A percentile compares a stretch with the other conserved stretches of the same genome.
Conservation (phyloP, 2,329 filamentous ascomycete genomes). For the Triangularia setosa region DNA sequence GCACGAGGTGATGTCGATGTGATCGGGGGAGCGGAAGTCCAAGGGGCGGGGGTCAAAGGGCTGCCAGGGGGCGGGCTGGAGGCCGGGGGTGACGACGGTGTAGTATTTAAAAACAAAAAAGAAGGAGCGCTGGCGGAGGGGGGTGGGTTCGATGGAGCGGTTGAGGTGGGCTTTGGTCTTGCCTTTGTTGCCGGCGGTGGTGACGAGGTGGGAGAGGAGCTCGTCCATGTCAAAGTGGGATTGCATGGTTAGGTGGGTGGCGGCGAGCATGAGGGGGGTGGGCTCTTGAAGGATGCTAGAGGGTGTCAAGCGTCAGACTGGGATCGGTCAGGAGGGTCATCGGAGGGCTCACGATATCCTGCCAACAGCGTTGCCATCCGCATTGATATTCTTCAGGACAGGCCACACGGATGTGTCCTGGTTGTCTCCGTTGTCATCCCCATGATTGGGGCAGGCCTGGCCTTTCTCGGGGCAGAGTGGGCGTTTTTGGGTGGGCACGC, state of each 20-base stretch:
- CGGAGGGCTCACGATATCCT: slow-evolving; percentile 49
- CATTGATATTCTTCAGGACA: slow-evolving; percentile 37
- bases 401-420: slow-evolving; percentile 43
- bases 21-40: slow-evolving; percentile 39
- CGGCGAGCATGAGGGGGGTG: slow-evolving; percentile 55
- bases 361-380: slow-evolving; percentile 43
- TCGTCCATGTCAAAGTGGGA: slow-evolving; percentile 60
- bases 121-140: slow-evolving; percentile 52
- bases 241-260: slow-evolving; percentile 55
- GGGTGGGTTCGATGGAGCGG: slow-evolving; percentile 43
- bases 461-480: slow-evolving; percentile 29
- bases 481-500: slow-evolving; percentile 36
- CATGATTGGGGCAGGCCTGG: slow-evolving; percentile 27
- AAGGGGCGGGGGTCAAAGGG: slow-evolving; percentile 45
- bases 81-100: slow-evolving; percentile 53
- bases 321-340: not conserved
- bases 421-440: slow-evolving; percentile 27
- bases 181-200: slow-evolving; percentile 41
- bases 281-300: slow-evolving; percentile 57
- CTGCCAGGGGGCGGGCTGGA: slow-evolving; percentile 58
- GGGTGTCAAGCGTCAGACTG: slow-evolving; percentile 3
- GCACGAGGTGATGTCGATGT: slow-evolving; percentile 58
- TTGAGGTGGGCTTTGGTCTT: slow-evolving; percentile 47
- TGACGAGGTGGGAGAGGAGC: slow-evolving; percentile 51
- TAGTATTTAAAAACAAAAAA: slow-evolving; percentile 65